Evolutionary conservation across 352 stramenopile species (phyloP).

Genomic region (Phytophthora hybrid): DNA sequence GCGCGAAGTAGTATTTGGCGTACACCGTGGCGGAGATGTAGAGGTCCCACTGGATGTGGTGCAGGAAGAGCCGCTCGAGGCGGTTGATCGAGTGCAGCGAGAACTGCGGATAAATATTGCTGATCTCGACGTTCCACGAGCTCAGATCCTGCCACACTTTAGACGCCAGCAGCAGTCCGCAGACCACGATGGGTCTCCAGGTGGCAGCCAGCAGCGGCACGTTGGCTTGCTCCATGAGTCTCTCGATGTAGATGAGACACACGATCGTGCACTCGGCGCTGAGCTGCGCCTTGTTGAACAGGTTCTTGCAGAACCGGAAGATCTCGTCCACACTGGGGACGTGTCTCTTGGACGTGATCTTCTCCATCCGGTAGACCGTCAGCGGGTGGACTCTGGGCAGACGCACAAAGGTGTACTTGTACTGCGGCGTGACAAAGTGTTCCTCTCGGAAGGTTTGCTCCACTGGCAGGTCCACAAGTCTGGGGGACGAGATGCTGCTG

Average conservation of each 20-base stretch:
- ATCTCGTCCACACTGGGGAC: slow-evolving; percentile 93
- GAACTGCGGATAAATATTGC: slow-evolving; percentile 98
- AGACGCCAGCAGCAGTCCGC: slow-evolving; percentile 96
- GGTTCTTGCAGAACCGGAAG: slow-evolving; percentile 92
- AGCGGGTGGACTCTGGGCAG: slow-evolving; percentile 77
- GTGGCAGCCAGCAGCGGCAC: slow-evolving; percentile 95
- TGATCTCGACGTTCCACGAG: slow-evolving; percentile 99
- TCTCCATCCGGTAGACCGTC: slow-evolving; percentile 86
- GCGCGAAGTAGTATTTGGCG: slow-evolving; percentile 99
- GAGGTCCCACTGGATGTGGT: slow-evolving; percentile 98
- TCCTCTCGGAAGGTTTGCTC: slow-evolving; percentile 90
- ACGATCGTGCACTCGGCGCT: slow-evolving; percentile 99
- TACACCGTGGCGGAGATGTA: slow-evolving; percentile 97
- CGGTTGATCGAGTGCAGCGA: slow-evolving; percentile 97
- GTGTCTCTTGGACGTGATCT: slow-evolving; percentile 82
- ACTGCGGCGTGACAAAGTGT: slow-evolving; percentile 90
- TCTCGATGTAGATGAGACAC: slow-evolving; percentile 99
- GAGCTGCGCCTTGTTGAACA: slow-evolving; percentile 97
- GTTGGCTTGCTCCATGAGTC: slow-evolving; percentile 97
- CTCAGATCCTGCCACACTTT: slow-evolving; percentile 99
- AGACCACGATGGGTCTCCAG: slow-evolving; percentile 98
- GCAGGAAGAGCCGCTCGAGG: slow-evolving; percentile 97
- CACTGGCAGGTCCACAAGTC: slow-evolving; percentile 72
- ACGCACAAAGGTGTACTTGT: slow-evolving; percentile 88
- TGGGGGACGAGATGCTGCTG: slow-evolving; percentile 62